Evolutionary conservation across 306 rosid species (phyloP), one percentile per base, ranked within the genome.

Genomic region (Vicia faba): DNA sequence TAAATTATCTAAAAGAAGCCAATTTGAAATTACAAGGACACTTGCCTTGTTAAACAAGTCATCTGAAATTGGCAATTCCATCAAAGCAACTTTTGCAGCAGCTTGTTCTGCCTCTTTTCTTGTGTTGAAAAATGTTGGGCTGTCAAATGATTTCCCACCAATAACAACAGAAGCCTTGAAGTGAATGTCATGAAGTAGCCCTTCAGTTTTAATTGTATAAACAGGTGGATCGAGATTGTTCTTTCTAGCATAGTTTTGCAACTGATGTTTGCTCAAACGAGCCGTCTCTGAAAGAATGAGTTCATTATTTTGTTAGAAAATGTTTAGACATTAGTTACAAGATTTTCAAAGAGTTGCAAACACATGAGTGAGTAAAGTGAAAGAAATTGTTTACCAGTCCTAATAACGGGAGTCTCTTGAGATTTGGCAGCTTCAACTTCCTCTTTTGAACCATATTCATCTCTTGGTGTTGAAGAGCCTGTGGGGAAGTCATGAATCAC

Each of bases 21-120:
- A n/a, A n/a, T n/a, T n/a, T n/a, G n/a, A n/a, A n/a, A n/a, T n/a
- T n/a, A n/a, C n/a, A n/a, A n/a, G n/a, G n/a, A 20, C 23, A 20
- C 77, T 74, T 79, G 61, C 88, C 81, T 61, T 58, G 38, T 76
- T 45, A 59, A 51, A 76, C 62, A 16, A 45, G 26, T 83, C 80
- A 33, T 2, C 71, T 64, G 86, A 64, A 75, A 59, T 57, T 38
- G 75, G 54, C 54, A 48, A 8, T 16, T 48, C 54, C 54, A 2
- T 48, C 54, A 48, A 16, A 50, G 71, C 73, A 45, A 69, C 40
- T 66, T 80, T 68, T 4, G 81, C 79, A 31, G 79, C 80, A 60
- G 66, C 81, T 16, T 57, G 62, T 40, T 79, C 77, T 49, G 72
- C 81, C 69, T 74, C 84, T 77, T 68, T 39, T 5, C 13, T 48